Base-by-base conservation (phyloP, 192 early-diverging fungal genomes). In the Dispira parvispora region DNA sequence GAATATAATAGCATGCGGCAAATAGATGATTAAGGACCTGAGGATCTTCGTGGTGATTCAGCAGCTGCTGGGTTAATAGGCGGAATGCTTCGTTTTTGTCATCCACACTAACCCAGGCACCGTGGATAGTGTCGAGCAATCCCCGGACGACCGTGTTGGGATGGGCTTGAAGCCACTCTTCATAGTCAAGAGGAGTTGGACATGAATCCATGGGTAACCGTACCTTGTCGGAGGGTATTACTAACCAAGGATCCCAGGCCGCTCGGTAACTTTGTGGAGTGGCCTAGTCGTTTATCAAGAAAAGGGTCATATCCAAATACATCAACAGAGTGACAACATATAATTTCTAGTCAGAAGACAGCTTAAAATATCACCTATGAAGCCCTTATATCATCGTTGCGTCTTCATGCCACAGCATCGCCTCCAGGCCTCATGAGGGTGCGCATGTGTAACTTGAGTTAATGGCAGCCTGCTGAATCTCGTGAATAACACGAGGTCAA, bases 11-110 rank as follows among this genome's bases (percentile, higher is more conserved):
- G 42, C 58, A 61, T 23, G 58, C 43, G 58, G 32, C 23, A 20
- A 61, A 38, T 13, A 61, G 42, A 8, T 38, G 28, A 42, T 61
- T 44, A 25, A 61, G 58, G 18, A 61, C 58, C 11, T 25, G 43
- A 4, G 32, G 58, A 14, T 20, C 18, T 23, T 61, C n/a, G 25
- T 61, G 32, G 58, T 61, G 43, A 6, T 43, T 8, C 43, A 12
- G n/a, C 12, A 61, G 8, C n/a, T 38, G 16, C 16, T 61, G 20
- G 38, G 28, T 14, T 0, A 61, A 10, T 11, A 38, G 26, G n/a
- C 9, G 20, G 11, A 61, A n/a, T 0, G 45, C n/a, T 25, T 61
- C 58, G 20, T 44, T 43, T 20, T 44, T 14, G 38, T 25, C 21
- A 52, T 25, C 50, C 50, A 20, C 20, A 11, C 50, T 26, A 3